Evolutionary conservation across 768 basidiomycete species (phyloP).

Genomic region (Lactarius sp.): DNA sequence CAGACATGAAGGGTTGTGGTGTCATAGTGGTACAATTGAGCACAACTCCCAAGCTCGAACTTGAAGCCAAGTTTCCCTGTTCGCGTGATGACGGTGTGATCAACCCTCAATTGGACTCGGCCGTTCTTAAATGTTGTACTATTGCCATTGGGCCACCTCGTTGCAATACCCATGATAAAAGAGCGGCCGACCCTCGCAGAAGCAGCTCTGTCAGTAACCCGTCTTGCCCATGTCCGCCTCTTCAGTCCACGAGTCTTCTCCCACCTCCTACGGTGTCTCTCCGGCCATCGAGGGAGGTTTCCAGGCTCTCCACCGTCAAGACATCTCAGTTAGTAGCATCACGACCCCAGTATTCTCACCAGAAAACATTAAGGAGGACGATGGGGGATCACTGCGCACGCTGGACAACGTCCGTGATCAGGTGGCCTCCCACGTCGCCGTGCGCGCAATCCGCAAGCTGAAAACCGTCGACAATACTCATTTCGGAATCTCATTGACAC

Average conservation of each 20-base stretch:
- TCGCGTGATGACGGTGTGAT: background rate
- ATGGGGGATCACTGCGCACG: constrained; percentile 35
- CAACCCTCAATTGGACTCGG: background rate
- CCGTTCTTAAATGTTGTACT: background rate
- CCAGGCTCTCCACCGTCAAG: constrained; percentile 14
- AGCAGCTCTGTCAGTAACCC: background rate
- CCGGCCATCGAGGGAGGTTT: constrained; percentile 1
- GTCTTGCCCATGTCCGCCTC: constrained; percentile 8
- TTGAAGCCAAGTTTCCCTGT: too few relatives aligned
- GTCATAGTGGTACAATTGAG: background rate
- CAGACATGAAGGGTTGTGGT: constrained; percentile 1
- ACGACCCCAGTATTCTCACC: constrained; percentile 23
- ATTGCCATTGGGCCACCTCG: background rate
- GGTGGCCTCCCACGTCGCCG: constrained; percentile 54
- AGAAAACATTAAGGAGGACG: background rate
- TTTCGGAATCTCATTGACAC: constrained; percentile 55
- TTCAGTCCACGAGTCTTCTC: constrained; percentile 14
- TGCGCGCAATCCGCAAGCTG: constrained; percentile 48
- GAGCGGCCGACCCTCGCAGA: too few relatives aligned
- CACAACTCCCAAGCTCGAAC: too few relatives aligned
- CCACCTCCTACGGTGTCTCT: constrained; percentile 22
- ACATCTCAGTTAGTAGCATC: constrained; percentile 8
- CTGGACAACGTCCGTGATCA: constrained; percentile 58
- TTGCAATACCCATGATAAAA: background rate
- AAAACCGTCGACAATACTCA: constrained; percentile 48